Evolutionary conservation across 768 basidiomycete species (phyloP).

Genomic region (Podaxis sp.): DNA sequence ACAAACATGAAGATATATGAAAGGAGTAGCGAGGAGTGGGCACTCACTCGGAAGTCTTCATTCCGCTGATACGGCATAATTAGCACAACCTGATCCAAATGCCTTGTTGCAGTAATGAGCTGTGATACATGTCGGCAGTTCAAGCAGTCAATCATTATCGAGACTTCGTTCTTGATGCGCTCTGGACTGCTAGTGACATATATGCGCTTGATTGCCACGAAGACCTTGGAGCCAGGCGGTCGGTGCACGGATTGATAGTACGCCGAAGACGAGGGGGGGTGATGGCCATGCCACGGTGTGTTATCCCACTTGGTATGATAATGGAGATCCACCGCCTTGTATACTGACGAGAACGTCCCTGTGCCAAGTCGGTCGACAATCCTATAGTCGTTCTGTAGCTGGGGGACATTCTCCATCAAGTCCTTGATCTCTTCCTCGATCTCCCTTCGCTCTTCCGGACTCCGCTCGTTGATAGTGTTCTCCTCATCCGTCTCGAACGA

Average conservation of each 20-base stretch:
- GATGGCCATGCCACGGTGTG: conserved; percentile 65
- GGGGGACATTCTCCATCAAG: conserved; percentile 63
- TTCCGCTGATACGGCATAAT: conserved; percentile 93
- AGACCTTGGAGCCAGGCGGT: conserved; percentile 50
- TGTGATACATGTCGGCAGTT: conserved; percentile 88
- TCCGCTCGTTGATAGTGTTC: conserved; percentile 52
- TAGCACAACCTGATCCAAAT: conserved; percentile 89
- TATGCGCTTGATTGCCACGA: conserved; percentile 94
- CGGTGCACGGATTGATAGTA: conserved; percentile 54
- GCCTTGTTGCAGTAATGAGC: conserved; percentile 90
- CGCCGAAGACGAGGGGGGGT: conserved; percentile 61
- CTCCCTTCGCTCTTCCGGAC: conserved; percentile 66
- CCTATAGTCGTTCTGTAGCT: conserved; percentile 65
- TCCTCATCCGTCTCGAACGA: conserved; percentile 55
- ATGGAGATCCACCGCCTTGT: conserved; percentile 88
- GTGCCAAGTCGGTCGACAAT: conserved; percentile 92
- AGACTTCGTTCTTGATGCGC: conserved; percentile 88
- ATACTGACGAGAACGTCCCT: conserved; percentile 99
- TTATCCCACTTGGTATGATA: conserved; percentile 74
- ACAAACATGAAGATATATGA: background rate
- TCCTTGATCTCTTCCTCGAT: conserved; percentile 77
- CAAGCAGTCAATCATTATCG: conserved; percentile 83
- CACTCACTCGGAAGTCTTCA: conserved; percentile 89
- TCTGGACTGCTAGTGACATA: conserved; percentile 95
- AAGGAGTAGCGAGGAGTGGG: background rate